These are phyloP conservation scores for Westerdykella ornata DNA, from an alignment of 2,329 filamentous ascomycete species.

Conservation along the genomic window DNA sequence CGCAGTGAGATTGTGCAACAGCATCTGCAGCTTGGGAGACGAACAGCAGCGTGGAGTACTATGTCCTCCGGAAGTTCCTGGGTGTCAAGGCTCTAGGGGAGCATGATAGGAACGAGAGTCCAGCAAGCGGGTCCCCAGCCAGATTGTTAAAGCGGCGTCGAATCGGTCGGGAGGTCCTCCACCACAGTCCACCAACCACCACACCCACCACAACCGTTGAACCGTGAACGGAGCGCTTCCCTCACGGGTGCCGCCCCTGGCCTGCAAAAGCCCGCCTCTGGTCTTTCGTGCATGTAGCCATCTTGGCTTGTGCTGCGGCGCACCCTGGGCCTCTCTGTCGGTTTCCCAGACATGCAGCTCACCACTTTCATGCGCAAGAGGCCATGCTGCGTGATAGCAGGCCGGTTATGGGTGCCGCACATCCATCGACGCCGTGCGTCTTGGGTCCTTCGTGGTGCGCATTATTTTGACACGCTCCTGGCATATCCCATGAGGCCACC, in stretches of 20 bases:
- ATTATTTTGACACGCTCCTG: conserved; percentile 8
- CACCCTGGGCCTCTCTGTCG: conserved; percentile 19
- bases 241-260: conserved; percentile 20
- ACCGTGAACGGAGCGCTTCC: conserved; percentile 20
- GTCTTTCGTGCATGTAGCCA: conserved; percentile 29
- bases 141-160: conserved; percentile 19
- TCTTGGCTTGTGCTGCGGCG: conserved; percentile 23
- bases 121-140: neutral
- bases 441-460: conserved; percentile 17
- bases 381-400: conserved; percentile 18
- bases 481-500: neutral
- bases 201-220: conserved; percentile 23
- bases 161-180: conserved; percentile 24
- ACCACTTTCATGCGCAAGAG: conserved; percentile 17
- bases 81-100: no score
- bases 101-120: no score
- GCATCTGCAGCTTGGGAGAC: no score
- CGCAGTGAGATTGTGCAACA: no score
- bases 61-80: no score
- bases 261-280: conserved; percentile 20
- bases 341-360: conserved; percentile 23
- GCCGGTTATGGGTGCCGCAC: conserved; percentile 14
- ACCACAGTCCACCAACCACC: conserved; percentile 5
- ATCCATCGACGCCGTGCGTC: conserved; percentile 13
- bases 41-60: no score